Evolutionary conservation across 2,329 filamentous ascomycete genomes (phyloP).

Genomic region (Blastomyces parvus): DNA sequence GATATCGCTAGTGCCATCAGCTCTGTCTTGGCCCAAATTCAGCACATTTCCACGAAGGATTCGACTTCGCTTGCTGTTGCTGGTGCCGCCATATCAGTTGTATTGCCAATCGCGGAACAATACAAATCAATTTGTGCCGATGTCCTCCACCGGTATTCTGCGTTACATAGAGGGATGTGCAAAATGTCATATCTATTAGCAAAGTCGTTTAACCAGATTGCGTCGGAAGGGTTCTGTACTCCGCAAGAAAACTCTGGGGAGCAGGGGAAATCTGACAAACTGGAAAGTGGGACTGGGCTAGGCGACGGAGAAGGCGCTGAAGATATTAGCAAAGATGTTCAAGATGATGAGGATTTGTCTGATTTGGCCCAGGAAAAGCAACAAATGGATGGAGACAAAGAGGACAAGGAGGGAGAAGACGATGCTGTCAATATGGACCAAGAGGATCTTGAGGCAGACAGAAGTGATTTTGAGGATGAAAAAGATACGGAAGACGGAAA

Average conservation of each 20-base stretch:
- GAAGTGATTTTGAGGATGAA: constrained; percentile 49
- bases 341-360: constrained; percentile 82
- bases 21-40: constrained; percentile 39
- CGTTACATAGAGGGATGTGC: constrained; percentile 60
- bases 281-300: constrained; percentile 85
- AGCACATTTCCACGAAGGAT: constrained; percentile 37
- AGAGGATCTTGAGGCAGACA: constrained; percentile 81
- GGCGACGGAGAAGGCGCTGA: constrained; percentile 92
- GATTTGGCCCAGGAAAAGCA: constrained; percentile 81
- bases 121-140: constrained; percentile 56
- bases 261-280: constrained; percentile 61
- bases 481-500: constrained; percentile 52
- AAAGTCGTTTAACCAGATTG: constrained; percentile 68
- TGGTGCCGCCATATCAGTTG: constrained; percentile 49
- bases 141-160: constrained; percentile 49
- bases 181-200: constrained; percentile 67
- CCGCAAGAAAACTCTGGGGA: constrained; percentile 71
- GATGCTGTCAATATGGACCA: constrained; percentile 54
- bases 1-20: constrained; percentile 44
- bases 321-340: constrained; percentile 95
- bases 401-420: constrained; percentile 38
- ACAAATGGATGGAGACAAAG: constrained; percentile 37
- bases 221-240: constrained; percentile 80
- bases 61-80: constrained; percentile 37
- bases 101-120: constrained; percentile 63